phyloP scores from a whole-genome alignment of 2,329 filamentous ascomycete species.

The Coleophoma cylindrospora region DNA sequence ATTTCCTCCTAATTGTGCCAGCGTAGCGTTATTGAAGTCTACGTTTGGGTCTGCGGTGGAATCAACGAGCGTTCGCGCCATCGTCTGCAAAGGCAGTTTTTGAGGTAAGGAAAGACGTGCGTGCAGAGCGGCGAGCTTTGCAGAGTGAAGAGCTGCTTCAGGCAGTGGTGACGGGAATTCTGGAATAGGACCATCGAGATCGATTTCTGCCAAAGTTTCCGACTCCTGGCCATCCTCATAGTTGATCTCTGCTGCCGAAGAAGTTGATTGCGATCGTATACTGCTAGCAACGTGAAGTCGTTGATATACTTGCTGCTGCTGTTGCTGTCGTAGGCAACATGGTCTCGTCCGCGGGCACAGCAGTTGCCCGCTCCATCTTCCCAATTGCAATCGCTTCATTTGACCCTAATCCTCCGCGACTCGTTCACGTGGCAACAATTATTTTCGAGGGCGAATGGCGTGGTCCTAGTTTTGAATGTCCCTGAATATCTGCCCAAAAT shows the following conservation, averaged over 20 bases:
- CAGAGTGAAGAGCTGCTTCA: slow-evolving; percentile 62
- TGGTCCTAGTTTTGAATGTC: slow-evolving; percentile 7
- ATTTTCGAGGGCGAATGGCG: slow-evolving; percentile 7
- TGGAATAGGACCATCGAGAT: background rate
- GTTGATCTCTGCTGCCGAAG: slow-evolving; percentile 3
- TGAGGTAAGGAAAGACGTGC: slow-evolving; percentile 78
- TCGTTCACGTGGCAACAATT: slow-evolving; percentile 5
- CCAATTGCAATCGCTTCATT: slow-evolving; percentile 60
- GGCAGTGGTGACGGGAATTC: slow-evolving; percentile 63
- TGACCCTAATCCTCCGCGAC: slow-evolving; percentile 12
- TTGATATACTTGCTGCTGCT: background rate
- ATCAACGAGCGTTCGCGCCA: slow-evolving; percentile 83
- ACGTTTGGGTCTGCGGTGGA: slow-evolving; percentile 74
- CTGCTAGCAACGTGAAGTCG: slow-evolving; percentile 20
- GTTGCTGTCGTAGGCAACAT: slow-evolving; percentile 33
- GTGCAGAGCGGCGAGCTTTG: slow-evolving; percentile 89
- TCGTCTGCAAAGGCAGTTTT: slow-evolving; percentile 77
- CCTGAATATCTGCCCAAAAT: slow-evolving; percentile 13
- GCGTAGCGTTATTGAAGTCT: slow-evolving; percentile 82
- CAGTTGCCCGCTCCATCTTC: slow-evolving; percentile 56
- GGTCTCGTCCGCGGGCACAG: slow-evolving; percentile 37
- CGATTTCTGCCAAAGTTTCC: background rate
- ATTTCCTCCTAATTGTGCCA: slow-evolving; percentile 75
- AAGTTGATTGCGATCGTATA: slow-evolving; percentile 17
- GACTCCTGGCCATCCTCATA: background rate